Percentiles rank a stretch among this genome's conserved stretches.
These are phyloP conservation scores for Coemansia sp. DNA, from an alignment of 192 early-diverging fungal species.

Conservation along the genomic window DNA sequence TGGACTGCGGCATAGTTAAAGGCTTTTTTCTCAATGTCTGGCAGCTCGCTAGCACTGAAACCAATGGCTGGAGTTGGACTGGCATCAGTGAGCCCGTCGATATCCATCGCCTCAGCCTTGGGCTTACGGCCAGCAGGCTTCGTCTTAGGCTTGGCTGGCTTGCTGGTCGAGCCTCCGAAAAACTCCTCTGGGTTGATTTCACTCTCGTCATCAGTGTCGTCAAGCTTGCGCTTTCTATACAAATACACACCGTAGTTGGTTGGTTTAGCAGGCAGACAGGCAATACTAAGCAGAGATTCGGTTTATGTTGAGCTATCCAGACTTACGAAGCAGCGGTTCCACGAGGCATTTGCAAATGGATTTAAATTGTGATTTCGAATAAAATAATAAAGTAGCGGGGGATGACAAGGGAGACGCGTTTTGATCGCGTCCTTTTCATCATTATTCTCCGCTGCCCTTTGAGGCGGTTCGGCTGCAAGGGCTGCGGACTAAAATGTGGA, in stretches of 20 bases:
- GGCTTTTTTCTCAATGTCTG: slow-evolving; percentile 24
- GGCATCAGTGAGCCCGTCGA: slow-evolving; percentile 1
- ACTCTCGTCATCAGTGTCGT: slow-evolving; percentile 5
- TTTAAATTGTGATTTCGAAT: background rate
- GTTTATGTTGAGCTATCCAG: background rate
- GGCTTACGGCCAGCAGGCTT: slow-evolving; percentile 7
- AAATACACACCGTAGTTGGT: background rate
- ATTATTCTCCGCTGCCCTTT: background rate
- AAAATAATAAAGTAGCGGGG: background rate
- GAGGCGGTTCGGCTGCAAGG: background rate
- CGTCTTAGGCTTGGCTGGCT: slow-evolving; percentile 6
- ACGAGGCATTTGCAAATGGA: background rate
- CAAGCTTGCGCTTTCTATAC: slow-evolving; percentile 28
- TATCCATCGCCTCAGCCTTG: slow-evolving; percentile 21
- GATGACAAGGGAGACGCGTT: background rate
- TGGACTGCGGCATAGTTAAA: slow-evolving; percentile 25
- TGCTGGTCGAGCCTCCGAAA: slow-evolving; percentile 13
- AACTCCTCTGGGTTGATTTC: slow-evolving; percentile 36
- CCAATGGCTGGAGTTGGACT: slow-evolving; percentile 15
- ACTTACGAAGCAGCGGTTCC: slow-evolving; percentile 1
- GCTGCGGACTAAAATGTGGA: background rate
- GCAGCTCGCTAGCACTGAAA: slow-evolving; percentile 37
- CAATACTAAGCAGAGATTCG: background rate
- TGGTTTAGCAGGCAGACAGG: background rate
- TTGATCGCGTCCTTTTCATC: background rate